Evolutionary conservation across 2,329 filamentous ascomycete genomes (phyloP), one percentile per base, ranked within the genome.

Genomic region (Apiospora rasikravindrae): DNA sequence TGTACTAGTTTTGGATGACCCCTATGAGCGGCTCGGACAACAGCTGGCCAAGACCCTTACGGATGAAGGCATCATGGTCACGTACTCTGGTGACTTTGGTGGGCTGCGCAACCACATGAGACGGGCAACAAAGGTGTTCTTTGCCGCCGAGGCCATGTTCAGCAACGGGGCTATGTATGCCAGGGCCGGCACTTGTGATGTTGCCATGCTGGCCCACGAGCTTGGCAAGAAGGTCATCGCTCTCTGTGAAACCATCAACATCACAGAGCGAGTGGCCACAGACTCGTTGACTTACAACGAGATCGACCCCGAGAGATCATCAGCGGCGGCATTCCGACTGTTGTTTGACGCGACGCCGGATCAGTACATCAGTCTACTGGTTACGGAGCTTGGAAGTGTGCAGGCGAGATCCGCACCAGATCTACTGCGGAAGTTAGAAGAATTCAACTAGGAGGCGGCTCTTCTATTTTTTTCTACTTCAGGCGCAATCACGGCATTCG

Each of bases 251-350:
- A 96, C 93, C 4, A 92, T 98, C 84, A 99, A 98, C 83, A 98
- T 98, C 81, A 96, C 78, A 42, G 89, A 84, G 91, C 92, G 94
- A 72, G 94, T 98, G 14, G 93, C 94, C 8, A 90, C 97, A 19
- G 96, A 98, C 83, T 96, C 94, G 33, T 94, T 98, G 76, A 96
- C 96, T 57, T 92, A 94, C 78, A 99, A 99, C 81, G 96, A 99
- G 85, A 92, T 98, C 74, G 95, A 83, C 88, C 95, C 81, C 79
- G 94, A 82, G 90, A 93, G 82, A 87, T 94, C 83, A 83, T 84
- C 86, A 22, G 83, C 84, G 24, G 84, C 85, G 51, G 83, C 82
- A 4, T 89, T 90, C 79, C 82, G 89, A 24, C 88, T 98, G 73
- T 90, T 98, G 83, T 98, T 97, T 80, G 96, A 99, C 81, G 94